Base-by-base conservation (phyloP, 2,329 filamentous ascomycete species). In the Ascochyta koolunga region DNA sequence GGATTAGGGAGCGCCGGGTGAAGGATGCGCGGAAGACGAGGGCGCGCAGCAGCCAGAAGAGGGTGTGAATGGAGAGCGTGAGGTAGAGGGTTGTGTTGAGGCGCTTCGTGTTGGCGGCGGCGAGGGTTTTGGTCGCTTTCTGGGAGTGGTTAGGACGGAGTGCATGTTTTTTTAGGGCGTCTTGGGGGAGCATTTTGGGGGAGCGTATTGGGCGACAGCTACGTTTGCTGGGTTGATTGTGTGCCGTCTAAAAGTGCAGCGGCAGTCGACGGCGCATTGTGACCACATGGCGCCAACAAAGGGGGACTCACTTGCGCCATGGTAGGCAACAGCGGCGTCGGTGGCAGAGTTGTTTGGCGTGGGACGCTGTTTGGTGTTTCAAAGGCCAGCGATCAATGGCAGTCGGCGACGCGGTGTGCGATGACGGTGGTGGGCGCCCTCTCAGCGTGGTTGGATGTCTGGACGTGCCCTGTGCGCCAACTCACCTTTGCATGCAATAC, bases 1-100 rank as follows among this genome's bases (percentile, higher is more conserved):
- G 80, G 45, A 87, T 76, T 19, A 87, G 71, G 11, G 80, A 78
- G 39, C 74, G 74, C 24, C 71, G 72, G 27, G 72, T 73, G 56
- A 87, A 88, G 29, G 84, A 81, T 56, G 82, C 80, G 68, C 88
- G 83, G 72, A 90, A 78, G 69, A 89, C 67, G 49, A 84, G 65
- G 66, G 89, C 82, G 74, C 89, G 86, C 56, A 89, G 83, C 45
- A 91, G 70, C 54, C 96, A 80, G 79, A 93, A 97, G 70, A 91
- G 70, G 53, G 74, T 69, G 74, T 98, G 92, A 70, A 96, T 79
- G 62, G 79, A 70, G 57, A 90, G 79, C 39, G 91, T 88, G 58
- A 89, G 89, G 50, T 90, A 79, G 74, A 96, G 93, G 22, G 95
- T 90, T 70, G 87, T 90, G 71, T 89, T 90, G 40, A 99, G 86